Evolutionary conservation across 495 filamentous ascomycete genomes (phyloP), one percentile per base, ranked within the genome.

Genomic region (Annulohypoxylon moriforme): DNA sequence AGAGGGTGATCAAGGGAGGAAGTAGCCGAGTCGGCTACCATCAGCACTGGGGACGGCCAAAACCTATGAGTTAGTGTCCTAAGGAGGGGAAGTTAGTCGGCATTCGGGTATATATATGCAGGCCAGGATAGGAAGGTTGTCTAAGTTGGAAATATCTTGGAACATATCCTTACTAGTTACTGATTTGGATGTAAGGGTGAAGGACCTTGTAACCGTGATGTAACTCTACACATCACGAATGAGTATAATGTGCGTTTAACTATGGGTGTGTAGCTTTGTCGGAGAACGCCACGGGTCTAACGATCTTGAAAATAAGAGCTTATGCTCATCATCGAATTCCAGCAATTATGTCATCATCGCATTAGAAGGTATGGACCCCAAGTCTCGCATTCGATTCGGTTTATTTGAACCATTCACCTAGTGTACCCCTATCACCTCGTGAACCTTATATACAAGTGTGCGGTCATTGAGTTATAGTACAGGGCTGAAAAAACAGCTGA

Each of bases 121-220:
- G 49, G 20, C 59, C 42, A 13, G 67, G 59, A 69, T 69, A 69
- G 67, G 59, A 69, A 69, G 59, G 59, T 69, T 69, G 42, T 63
- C 60, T 58, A 7, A 20, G 59, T 31, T 1, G 0, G 50, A 34
- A 55, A 11, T 27, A 49, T 63, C 67, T 18, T 4, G 33, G 20
- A 24, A 7, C 11, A 27, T 33, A 25, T 13, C 34, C 29, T 56
- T 4, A 9, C n/a, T 20, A 49, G 20, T 38, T 6, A 34, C 33
- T 46, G 16, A n/a, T n/a, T n/a, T 29, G 34, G 10, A 36, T 11
- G 46, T 20, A 44, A 24, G 10, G 24, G 38, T 36, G 40, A 14
- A 69, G 42, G 52, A n/a, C 38, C 25, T 64, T 24, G 53, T 59
- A 53, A 31, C 53, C 42, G 38, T 69, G 44, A 69, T 60, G 67